phyloP scores from a whole-genome alignment of 2,329 filamentous ascomycete species.

The Fonsecaea nubica region DNA sequence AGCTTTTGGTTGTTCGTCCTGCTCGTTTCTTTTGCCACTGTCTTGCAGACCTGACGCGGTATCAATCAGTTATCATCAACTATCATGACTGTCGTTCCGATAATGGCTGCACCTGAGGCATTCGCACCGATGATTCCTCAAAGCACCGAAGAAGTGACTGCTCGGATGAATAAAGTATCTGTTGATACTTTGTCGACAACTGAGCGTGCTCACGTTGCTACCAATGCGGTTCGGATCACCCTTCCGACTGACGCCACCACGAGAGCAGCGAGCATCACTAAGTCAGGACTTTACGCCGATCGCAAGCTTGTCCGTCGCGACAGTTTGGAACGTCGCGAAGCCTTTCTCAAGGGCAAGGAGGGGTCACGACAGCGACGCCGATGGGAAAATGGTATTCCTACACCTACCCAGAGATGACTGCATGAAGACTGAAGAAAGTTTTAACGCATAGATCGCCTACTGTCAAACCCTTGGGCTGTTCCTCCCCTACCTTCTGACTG shows the following conservation, averaged over 20 bases:
- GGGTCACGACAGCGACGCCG: constrained; percentile 83
- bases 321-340: constrained; percentile 72
- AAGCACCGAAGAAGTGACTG: constrained; percentile 22
- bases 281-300: constrained; percentile 50
- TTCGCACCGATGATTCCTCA: neutral
- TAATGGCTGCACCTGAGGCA: constrained; percentile 26
- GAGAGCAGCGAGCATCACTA: constrained; percentile 38
- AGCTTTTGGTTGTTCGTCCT: neutral
- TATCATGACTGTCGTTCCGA: constrained; percentile 33
- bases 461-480: constrained; percentile 84
- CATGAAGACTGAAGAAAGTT: constrained; percentile 18
- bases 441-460: constrained; percentile 72
- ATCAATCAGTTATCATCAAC: neutral
- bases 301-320: constrained; percentile 65
- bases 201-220: constrained; percentile 13
- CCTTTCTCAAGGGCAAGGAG: constrained; percentile 85
- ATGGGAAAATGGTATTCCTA: constrained; percentile 86
- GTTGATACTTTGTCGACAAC: constrained; percentile 14
- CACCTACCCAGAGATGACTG: constrained; percentile 16
- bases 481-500: constrained; percentile 84
- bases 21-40: neutral
- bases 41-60: neutral
- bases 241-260: constrained; percentile 73
- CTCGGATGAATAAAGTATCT: constrained; percentile 27
- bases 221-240: constrained; percentile 68